Conservation (phyloP, 441 rosid genomes). For the Syzygium syzygioides region DNA sequence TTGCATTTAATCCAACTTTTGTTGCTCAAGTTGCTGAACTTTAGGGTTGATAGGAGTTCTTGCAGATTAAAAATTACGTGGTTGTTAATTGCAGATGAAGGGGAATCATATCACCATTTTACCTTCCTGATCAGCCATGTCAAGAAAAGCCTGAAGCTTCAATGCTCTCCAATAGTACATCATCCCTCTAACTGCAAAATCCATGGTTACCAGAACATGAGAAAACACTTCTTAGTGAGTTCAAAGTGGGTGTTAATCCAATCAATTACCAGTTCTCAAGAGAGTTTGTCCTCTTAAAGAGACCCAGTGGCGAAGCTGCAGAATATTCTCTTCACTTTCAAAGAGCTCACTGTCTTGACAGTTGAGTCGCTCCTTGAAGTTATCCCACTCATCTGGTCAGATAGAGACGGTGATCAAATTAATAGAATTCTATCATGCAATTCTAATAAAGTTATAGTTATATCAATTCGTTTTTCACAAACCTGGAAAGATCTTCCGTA, state of each 20-base stretch:
- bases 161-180: constrained; percentile 96
- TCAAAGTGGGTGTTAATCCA: constrained; percentile 4
- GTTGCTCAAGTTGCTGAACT: background rate
- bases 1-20: background rate
- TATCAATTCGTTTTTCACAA: constrained; percentile 9
- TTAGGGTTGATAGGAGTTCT: background rate
- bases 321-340: constrained; percentile 85
- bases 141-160: constrained; percentile 98
- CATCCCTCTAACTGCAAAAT: constrained; percentile 90
- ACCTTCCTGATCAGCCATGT: constrained; percentile 93
- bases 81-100: background rate
- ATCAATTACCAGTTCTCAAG: constrained; percentile 76
- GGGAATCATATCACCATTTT: constrained; percentile 6
- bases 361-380: constrained; percentile 83
- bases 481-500: constrained; percentile 98
- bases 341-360: constrained; percentile 66
- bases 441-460: background rate
- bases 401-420: background rate
- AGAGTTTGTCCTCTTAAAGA: constrained; percentile 98
- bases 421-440: constrained; percentile 1
- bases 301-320: constrained; percentile 98
- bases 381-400: constrained; percentile 84
- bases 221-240: constrained; percentile 5
- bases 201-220: constrained; percentile 8
- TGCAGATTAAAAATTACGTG: background rate